Evolutionary conservation across 345 rosid species (phyloP), one percentile per base, ranked within the genome.

Genomic region (Pistacia vera): DNA sequence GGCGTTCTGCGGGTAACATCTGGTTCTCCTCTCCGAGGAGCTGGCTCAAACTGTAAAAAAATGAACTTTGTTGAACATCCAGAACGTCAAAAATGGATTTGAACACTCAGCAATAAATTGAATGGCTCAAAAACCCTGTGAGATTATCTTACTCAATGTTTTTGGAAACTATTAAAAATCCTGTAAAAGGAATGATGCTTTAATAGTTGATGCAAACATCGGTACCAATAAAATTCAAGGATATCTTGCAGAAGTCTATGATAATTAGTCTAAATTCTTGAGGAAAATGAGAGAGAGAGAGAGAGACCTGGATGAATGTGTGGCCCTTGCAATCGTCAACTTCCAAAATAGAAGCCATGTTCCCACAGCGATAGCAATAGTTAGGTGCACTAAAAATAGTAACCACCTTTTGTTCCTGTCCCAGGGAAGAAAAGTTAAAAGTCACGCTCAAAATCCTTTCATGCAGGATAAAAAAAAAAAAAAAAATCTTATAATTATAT

Each of bases 331-430:
- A 92, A 85, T 92, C 97, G 67, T 96, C 99, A 33, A 96, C 98
- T 87, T 96, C 99, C 82, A 96, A 83, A 78, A 96, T 93, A 10
- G 98, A 96, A 74, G 99, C 99, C 99, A 93, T 96, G 90, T 96
- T 96, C 74, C 99, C 99, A 82, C 99, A 96, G 61, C 98, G 99
- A 75, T 96, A 96, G 83, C 97, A 96, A 79, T 93, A 93, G 80
- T 96, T 96, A 63, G 99, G 99, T 30, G 98, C 98, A 83, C 97
- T 96, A 79, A 96, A 96, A 76, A 96, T 92, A 11, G 97, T 96
- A 51, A 96, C 99, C 83, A 93, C 99, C 86, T 96, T 96, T 91
- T 93, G 97, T 72, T 96, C 98, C 99, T 96, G 98, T 73, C 60
- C 70, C 83, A 68, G 75, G 61, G 20, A 78, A 74, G 70, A 48